Base-by-base conservation (phyloP, 2,329 filamentous ascomycete species). In the Chaetomium globosum region DNA sequence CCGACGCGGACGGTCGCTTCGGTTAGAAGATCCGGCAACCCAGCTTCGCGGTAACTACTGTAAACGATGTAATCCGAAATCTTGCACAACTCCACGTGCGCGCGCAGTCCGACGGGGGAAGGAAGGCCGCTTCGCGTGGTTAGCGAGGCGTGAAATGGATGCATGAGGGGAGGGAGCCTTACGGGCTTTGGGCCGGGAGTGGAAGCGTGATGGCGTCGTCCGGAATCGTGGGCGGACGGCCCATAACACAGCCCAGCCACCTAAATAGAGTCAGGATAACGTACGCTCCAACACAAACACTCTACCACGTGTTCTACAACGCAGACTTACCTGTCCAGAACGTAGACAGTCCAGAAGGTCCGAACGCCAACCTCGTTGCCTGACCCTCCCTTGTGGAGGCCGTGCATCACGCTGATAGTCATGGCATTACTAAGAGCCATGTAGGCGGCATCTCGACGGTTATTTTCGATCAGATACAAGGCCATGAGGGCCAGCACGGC, bases 321-420 rank as follows among this genome's bases (percentile, higher is more conserved):
- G 1, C 33, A 31, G 1, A 12, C 68, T 73, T 75, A 83, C 54
- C 81, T 76, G 67, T 84, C 81, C 16, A 84, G 71, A n/a, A 81
- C 76, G 63, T 82, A 84, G 2, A 83, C 74, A 0, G 81, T 84
- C 82, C 82, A 84, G 62, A 84, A 83, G 6, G 80, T 75, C 43
- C 82, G 74, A 68, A 80, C 82, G 1, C 77, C 78, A 26, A 72
- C 71, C 69, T 83, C 81, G 51, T 81, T 77, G 3, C 77, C 73
- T 4, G 71, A 71, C 68, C 75, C 77, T 3, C 80, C 80, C 16
- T 77, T 73, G 67, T 83, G 80, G 1, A 80, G 75, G n/a, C 82
- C 82, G 39, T 81, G 78, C 74, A 80, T 80, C 55, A 83, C 77
- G 54, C 79, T 78, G 36, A 82, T 78, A 51, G 80, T 78, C 75